Evolutionary conservation across 2,329 filamentous ascomycete genomes (phyloP), one percentile per base, ranked within the genome.

Genomic region (Penicillium sp.): DNA sequence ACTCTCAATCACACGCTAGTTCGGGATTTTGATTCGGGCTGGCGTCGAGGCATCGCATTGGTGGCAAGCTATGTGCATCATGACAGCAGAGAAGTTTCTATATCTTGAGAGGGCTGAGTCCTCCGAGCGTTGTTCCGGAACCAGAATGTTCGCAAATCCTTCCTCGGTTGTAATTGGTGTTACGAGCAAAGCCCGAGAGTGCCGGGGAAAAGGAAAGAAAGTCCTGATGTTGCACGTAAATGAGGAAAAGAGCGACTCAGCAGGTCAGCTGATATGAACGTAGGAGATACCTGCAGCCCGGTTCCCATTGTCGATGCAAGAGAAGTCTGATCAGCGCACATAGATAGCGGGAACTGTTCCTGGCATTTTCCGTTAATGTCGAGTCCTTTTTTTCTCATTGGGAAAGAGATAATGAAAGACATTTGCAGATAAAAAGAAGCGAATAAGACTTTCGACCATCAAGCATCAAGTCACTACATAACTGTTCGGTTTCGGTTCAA

Each of bases 1-100:
- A 64, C 53, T 27, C 50, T 57, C 29, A 57, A 70, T 69, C 68
- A 69, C 67, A 58, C 65, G 59, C 61, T 61, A 58, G 46, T 35
- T 55, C 57, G 44, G 57, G 46, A 65, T 64, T 61, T 57, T 43
- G 53, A 61, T 39, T 35, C 40, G 40, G 58, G 27, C 60, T 57
- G 60, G 55, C 45, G 48, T 57, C 44, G 52, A 52, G 53, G 41
- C 23, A 52, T 60, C 29, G 36, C 47, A 58, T 53, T 45, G 27
- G 53, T 55, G 57, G 53, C 23, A 51, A 47, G 16, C 26, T 52
- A 40, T 50, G 44, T 51, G 30, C 26, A 51, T 49, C 40, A 43
- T 40, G 30, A 49, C 32, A 43, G 44, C 46, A 40, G 44, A 50
- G 30, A 48, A 47, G 19, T 46, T 42, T 49, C 47, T 35, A 53